phyloP scores from a whole-genome alignment of 1,284 basidiomycete species.

The Apiotrichum laibachii region DNA sequence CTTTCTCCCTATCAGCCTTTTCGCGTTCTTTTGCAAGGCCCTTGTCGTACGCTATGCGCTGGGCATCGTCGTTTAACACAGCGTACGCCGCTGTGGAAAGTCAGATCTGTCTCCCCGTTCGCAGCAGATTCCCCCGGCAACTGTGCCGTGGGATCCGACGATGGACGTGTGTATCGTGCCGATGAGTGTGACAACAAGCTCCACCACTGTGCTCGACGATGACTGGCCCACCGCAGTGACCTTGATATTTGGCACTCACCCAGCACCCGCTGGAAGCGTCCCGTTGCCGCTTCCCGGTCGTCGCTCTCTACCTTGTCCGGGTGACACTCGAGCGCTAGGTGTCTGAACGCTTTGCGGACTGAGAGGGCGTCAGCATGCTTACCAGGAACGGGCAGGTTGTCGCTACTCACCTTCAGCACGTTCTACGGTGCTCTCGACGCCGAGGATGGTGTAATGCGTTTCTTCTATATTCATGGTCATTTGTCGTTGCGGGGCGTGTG shows the following conservation, averaged over 20 bases:
- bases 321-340: constrained; percentile 7
- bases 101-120: too few relatives aligned
- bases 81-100: constrained; percentile 10
- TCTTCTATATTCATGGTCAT: too few relatives aligned
- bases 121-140: too few relatives aligned
- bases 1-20: neutral
- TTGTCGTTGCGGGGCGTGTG: too few relatives aligned
- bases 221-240: too few relatives aligned
- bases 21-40: neutral
- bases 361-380: neutral
- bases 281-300: neutral
- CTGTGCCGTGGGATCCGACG: too few relatives aligned
- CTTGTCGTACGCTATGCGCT: constrained; percentile 7
- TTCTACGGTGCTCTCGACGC: neutral
- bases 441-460: constrained; percentile 5
- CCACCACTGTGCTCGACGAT: too few relatives aligned
- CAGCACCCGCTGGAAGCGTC: constrained; percentile 6
- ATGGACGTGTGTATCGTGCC: too few relatives aligned
- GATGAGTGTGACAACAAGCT: too few relatives aligned
- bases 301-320: constrained; percentile 9
- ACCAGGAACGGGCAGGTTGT: neutral
- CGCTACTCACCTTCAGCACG: neutral
- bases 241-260: neutral
- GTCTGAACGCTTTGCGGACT: constrained; percentile 15
- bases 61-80: neutral